Evolutionary conservation across 257 asterid species (phyloP).

Genomic region (Schizonepeta tenuifolia): DNA sequence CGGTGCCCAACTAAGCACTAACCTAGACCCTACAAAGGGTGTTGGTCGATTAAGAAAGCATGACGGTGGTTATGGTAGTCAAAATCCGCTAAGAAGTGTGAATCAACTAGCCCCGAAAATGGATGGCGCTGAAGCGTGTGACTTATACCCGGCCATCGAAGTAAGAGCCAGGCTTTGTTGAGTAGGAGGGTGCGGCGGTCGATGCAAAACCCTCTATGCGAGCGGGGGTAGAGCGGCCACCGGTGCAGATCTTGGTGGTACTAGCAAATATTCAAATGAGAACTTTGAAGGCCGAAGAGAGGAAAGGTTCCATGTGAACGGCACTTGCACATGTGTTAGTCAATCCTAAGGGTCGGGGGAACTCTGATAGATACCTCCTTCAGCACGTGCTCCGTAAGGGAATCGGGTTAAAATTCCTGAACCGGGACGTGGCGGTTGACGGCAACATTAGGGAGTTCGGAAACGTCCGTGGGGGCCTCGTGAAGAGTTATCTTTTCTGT

Average conservation of each 20-base stretch:
- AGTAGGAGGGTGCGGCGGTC: no score
- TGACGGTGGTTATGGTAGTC: no score
- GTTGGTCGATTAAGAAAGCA: no score
- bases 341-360: conserved; percentile 24
- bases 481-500: conserved; percentile 57
- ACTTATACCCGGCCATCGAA: no score
- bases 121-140: no score
- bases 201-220: no score
- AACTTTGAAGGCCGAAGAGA: conserved; percentile 26
- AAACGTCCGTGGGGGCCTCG: conserved; percentile 49
- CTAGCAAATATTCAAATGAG: conserved; percentile 30
- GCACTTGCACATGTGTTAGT: conserved; percentile 26
- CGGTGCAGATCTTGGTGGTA: conserved; percentile 26
- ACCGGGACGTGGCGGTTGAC: neutral
- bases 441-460: conserved; percentile 32
- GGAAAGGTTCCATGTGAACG: conserved; percentile 28
- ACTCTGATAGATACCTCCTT: neutral
- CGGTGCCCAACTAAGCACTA: no score
- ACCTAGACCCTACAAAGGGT: no score
- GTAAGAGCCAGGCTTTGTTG: no score
- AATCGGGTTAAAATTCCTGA: no score
- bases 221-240: conserved; percentile 10
- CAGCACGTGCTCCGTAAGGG: conserved; percentile 7
- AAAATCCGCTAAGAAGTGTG: no score
- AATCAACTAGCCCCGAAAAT: no score